phyloP scores from a whole-genome alignment of 345 rosid species.

The Crucihimalaya himalaica region DNA sequence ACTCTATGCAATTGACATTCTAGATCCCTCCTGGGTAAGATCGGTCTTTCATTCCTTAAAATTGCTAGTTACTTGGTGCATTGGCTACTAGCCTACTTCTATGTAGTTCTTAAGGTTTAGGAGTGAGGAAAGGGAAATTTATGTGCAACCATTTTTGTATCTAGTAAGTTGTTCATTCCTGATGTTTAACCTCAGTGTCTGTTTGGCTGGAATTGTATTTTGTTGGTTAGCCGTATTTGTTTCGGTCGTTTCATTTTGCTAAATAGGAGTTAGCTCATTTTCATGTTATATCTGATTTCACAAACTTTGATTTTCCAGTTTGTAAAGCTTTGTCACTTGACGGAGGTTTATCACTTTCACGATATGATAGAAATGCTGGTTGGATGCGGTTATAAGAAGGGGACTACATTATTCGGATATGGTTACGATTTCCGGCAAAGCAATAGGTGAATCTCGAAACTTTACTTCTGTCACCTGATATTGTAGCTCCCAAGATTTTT shows the following conservation, averaged over 20 bases:
- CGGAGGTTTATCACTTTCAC: conserved; percentile 82
- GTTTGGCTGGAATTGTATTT: neutral
- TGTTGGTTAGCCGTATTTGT: neutral
- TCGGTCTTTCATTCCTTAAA: conserved; percentile 1
- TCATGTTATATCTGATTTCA: conserved; percentile 9
- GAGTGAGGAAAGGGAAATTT: neutral
- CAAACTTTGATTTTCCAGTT: conserved; percentile 50
- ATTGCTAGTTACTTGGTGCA: neutral
- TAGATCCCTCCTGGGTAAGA: conserved; percentile 81
- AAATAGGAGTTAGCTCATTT: neutral
- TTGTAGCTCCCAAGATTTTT: neutral
- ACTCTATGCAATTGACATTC: conserved; percentile 74
- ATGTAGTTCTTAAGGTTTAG: neutral
- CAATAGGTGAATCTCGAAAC: conserved; percentile 53
- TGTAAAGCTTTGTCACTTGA: conserved; percentile 58
- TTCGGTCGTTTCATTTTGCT: neutral
- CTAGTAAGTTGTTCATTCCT: neutral
- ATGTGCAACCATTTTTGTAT: neutral
- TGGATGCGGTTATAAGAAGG: conserved; percentile 74
- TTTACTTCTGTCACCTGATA: neutral
- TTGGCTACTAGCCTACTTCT: neutral
- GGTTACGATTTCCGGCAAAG: conserved; percentile 96
- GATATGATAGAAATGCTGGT: conserved; percentile 86
- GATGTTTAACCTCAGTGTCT: neutral
- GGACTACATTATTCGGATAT: conserved; percentile 79